phyloP scores from a whole-genome alignment of 2,329 filamentous ascomycete species.

The Paecilomyces dactylethromorphus region DNA sequence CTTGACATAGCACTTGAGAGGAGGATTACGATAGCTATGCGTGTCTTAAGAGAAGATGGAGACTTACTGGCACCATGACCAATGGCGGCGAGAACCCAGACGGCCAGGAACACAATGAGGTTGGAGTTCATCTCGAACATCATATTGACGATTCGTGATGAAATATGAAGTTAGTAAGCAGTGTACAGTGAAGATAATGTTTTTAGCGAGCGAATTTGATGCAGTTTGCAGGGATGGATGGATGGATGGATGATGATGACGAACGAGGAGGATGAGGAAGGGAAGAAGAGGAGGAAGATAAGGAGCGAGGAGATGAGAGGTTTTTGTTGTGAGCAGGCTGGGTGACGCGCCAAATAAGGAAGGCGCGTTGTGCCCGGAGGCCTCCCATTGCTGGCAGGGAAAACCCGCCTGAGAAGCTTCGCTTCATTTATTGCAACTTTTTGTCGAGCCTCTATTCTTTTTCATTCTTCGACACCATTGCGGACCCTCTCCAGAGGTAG shows the following conservation, averaged over 20 bases:
- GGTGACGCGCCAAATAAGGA: not conserved
- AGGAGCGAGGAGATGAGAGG: not conserved
- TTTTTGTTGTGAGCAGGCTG: not conserved
- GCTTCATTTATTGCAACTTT: not conserved
- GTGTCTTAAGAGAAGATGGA: too few relatives aligned
- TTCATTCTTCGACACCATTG: not conserved
- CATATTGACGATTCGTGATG: not conserved
- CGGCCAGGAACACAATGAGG: slow-evolving; percentile 12
- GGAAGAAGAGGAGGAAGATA: not conserved
- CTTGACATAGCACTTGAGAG: not conserved
- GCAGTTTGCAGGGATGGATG: not conserved
- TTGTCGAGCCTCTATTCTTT: not conserved
- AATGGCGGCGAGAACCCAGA: slow-evolving; percentile 13
- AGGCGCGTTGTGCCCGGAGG: not conserved
- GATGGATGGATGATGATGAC: not conserved
- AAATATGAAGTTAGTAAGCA: slow-evolving; percentile 3
- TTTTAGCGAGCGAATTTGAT: not conserved
- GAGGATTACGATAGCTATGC: not conserved
- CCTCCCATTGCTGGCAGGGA: not conserved
- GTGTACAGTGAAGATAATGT: not conserved
- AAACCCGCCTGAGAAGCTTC: not conserved
- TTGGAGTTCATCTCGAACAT: slow-evolving; percentile 8
- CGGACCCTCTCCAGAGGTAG: not conserved
- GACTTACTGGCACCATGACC: slow-evolving; percentile 14
- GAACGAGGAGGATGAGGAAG: not conserved